Evolutionary conservation across 495 filamentous ascomycete species (phyloP).

Genomic region (Penicillium cataractarum): DNA sequence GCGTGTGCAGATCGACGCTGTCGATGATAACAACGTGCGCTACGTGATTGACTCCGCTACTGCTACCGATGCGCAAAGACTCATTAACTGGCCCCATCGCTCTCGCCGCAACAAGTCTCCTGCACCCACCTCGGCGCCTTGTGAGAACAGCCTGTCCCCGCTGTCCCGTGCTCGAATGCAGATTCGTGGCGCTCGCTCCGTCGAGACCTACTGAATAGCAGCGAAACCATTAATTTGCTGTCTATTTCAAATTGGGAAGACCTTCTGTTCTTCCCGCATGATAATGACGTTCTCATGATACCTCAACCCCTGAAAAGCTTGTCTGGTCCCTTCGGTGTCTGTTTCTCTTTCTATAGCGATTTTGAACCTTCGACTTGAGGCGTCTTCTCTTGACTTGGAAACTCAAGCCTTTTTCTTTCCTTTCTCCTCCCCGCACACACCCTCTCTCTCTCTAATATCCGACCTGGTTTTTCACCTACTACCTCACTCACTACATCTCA

Average conservation of each 20-base stretch:
- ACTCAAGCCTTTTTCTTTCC: constrained; percentile 3
- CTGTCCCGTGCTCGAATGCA: constrained; percentile 30
- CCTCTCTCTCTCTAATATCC: neutral
- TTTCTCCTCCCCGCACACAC: neutral
- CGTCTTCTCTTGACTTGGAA: constrained; percentile 1
- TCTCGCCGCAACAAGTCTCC: constrained; percentile 13
- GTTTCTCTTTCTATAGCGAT: constrained; percentile 20
- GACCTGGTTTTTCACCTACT: neutral
- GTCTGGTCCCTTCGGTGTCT: constrained; percentile 4
- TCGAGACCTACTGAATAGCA: constrained; percentile 28
- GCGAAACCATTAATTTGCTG: neutral
- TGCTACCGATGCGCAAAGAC: constrained; percentile 32
- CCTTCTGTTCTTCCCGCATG: constrained; percentile 12
- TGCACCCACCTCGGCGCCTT: constrained; percentile 10
- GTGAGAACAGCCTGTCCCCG: constrained; percentile 27
- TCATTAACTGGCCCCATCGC: constrained; percentile 43
- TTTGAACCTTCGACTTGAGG: constrained; percentile 14
- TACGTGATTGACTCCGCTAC: constrained; percentile 38
- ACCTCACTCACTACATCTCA: constrained; percentile 1
- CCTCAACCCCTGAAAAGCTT: constrained; percentile 21
- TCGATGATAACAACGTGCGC: constrained; percentile 45
- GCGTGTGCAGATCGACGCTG: constrained; percentile 39
- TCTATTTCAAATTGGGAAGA: neutral
- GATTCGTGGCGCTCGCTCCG: constrained; percentile 29
- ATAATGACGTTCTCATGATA: constrained; percentile 33